phyloP scores from a whole-genome alignment of 73 alveolate genomes.

The Urostyla sp. region DNA sequence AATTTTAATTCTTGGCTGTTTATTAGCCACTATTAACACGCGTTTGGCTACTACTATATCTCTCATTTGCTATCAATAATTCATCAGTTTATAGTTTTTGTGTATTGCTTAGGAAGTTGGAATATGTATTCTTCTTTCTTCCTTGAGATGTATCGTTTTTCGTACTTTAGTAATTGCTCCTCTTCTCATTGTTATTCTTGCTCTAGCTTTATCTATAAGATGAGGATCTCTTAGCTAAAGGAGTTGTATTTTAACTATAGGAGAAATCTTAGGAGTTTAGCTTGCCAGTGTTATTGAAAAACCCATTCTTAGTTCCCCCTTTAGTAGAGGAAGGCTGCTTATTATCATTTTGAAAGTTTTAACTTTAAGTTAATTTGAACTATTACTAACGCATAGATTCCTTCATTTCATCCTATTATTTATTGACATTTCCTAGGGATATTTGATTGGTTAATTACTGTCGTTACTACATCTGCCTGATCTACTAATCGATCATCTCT shows the following conservation, averaged over 20 bases:
- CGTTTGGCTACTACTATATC: no score
- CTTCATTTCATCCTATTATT: slow-evolving; percentile 1
- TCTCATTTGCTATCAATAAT: no score
- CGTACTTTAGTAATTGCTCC: not conserved
- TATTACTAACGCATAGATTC: not conserved
- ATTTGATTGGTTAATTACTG: not conserved
- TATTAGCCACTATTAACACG: no score
- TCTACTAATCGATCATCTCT: not conserved
- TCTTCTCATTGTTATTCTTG: not conserved
- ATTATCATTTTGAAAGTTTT: no score
- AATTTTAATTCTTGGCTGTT: no score
- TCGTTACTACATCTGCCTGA: not conserved
- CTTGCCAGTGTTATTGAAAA: not conserved
- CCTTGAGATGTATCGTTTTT: slow-evolving; percentile 7
- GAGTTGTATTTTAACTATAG: slow-evolving; percentile 40
- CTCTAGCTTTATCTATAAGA: not conserved
- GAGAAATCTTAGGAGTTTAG: not conserved
- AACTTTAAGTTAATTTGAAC: not conserved
- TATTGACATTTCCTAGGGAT: not conserved
- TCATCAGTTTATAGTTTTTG: slow-evolving; percentile 26
- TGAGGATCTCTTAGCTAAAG: slow-evolving; percentile 4
- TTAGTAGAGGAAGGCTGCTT: slow-evolving; percentile 32
- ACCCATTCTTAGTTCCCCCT: slow-evolving; percentile 28
- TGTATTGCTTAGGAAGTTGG: slow-evolving; percentile 41
- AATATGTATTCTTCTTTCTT: slow-evolving; percentile 38